These are phyloP conservation scores for Chenopodium suecicum DNA, from an alignment of 148 eudicot genomes.

Conservation along the genomic window DNA sequence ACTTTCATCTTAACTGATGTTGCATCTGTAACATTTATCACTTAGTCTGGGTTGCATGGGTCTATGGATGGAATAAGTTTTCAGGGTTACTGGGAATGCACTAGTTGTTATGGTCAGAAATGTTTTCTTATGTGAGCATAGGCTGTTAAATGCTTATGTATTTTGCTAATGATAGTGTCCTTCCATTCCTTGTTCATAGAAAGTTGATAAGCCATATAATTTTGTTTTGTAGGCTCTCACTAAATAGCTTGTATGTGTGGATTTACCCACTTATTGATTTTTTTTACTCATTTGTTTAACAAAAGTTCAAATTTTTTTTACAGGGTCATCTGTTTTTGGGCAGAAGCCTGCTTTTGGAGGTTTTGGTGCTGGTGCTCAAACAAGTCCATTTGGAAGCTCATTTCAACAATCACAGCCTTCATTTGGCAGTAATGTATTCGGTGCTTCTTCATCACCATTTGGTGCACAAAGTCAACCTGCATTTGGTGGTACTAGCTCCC, in stretches of 20 bases:
- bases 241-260: too few species aligned
- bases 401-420: slow-evolving; percentile 86
- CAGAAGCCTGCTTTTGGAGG: slow-evolving; percentile 87
- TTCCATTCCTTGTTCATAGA: neutral
- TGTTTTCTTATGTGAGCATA: neutral
- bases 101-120: neutral
- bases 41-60: neutral
- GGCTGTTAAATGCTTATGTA: neutral
- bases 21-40: neutral
- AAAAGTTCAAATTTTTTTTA: neutral
- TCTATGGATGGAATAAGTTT: neutral
- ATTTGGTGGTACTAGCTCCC: slow-evolving; percentile 61
- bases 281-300: neutral
- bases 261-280: too few species aligned
- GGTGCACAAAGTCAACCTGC: slow-evolving; percentile 82
- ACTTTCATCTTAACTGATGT: neutral
- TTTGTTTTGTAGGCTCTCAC: neutral
- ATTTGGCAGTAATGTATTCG: slow-evolving; percentile 71
- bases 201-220: neutral
- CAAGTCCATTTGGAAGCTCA: slow-evolving; percentile 92
- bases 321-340: slow-evolving; percentile 76
- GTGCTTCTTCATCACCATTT: slow-evolving; percentile 67
- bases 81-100: neutral
- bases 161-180: neutral
- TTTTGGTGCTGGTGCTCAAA: slow-evolving; percentile 64